Evolutionary conservation across 164 flowering plant species (phyloP), one percentile per base, ranked within the genome.

Genomic region (Umbellularia californica): DNA sequence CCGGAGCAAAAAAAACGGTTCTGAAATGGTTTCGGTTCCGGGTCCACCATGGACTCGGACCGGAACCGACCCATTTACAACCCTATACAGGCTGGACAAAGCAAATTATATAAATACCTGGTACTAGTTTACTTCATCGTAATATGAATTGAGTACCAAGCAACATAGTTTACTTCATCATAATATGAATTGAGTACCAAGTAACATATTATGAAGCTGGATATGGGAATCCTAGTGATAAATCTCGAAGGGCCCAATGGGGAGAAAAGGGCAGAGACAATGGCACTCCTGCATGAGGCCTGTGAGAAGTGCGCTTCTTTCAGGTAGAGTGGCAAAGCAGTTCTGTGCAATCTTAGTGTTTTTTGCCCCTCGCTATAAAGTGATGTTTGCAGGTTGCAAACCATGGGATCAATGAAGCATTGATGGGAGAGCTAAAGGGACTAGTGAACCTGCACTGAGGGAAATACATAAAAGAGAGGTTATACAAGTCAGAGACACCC

Each of bases 301-400:
- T 90, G 97, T 76, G 87, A 88, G 80, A 85, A 87, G 64, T 89
- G 89, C 95, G 95, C 25, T 90, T 81, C 86, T 92, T 89, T 79
- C 83, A 79, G 88, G 97, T 88, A 9, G 47, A 41, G 47, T 41
- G 47, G 47, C 47, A 22, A 60, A 60, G 22, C 11, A 60, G 64
- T 22, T 19, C 64, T 60, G 11, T 17, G 64, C 23, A 6, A 22
- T 60, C 22, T 17, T 58, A 17, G 63, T 58, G 64, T n/a, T n/a
- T n/a, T n/a, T 60, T 19, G n/a, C 23, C 22, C 11, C 64, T 2
- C 64, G 5, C 23, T 22, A 60, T 60, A 28, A n/a, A n/a, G 50
- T 28, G 20, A 67, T 68, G 20, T 72, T 41, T 83, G 80, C 90
- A 90, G 94, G 78, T 90, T 58, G 84, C 83, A 72, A 92, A 90